These are phyloP conservation scores for Tothia fuscella DNA, from an alignment of 2,329 filamentous ascomycete genomes.

Conservation along the genomic window DNA sequence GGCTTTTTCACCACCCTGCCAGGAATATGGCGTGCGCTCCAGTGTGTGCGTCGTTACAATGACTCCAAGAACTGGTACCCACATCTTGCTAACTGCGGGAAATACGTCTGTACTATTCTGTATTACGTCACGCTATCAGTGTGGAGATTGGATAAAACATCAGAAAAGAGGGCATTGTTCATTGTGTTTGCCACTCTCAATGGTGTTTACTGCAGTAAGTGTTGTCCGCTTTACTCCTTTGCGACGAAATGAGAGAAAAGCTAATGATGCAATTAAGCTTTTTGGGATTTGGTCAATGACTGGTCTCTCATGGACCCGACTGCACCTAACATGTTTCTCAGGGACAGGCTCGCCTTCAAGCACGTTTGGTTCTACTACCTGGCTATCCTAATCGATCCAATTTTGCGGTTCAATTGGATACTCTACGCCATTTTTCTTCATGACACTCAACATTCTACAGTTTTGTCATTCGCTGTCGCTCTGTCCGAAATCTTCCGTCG, in stretches of 20 bases:
- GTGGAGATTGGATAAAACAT: conserved; percentile 60
- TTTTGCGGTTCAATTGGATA: conserved; percentile 88
- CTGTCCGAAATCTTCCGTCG: conserved; percentile 72
- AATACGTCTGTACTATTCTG: conserved; percentile 76
- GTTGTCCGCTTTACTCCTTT: not conserved
- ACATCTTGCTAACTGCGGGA: conserved; percentile 83
- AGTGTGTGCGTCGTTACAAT: conserved; percentile 79
- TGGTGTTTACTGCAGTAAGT: conserved; percentile 64
- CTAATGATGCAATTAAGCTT: too few relatives aligned
- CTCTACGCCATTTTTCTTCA: conserved; percentile 78
- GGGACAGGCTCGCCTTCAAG: conserved; percentile 71
- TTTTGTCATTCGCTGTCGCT: conserved; percentile 67
- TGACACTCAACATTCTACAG: conserved; percentile 69
- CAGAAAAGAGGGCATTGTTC: conserved; percentile 54
- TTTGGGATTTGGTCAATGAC: conserved; percentile 96
- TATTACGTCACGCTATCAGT: conserved; percentile 69
- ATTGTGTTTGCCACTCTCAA: conserved; percentile 74
- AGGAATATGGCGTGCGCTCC: conserved; percentile 78
- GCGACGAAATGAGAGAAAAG: not conserved
- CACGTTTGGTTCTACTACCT: conserved; percentile 71
- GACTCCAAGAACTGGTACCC: conserved; percentile 84
- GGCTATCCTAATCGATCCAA: conserved; percentile 71
- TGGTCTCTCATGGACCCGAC: conserved; percentile 37
- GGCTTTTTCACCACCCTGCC: conserved; percentile 79
- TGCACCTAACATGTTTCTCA: conserved; percentile 40